A percentile compares a stretch with the other conserved stretches of the same genome.
Conservation (phyloP, 768 basidiomycete species). For the Psilocybe subaeruginosa region DNA sequence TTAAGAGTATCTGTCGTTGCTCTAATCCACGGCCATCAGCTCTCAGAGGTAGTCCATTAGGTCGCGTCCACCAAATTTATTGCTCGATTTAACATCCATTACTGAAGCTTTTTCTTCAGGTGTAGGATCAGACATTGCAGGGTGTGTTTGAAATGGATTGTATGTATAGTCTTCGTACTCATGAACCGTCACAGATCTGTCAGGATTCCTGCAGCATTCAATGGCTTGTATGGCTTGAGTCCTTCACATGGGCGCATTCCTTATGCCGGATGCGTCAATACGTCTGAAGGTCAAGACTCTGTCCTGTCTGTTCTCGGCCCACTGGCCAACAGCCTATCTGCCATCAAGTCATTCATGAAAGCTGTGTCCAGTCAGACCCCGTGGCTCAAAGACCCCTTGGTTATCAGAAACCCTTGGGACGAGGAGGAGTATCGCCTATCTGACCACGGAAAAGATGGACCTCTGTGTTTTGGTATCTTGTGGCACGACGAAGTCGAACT, state of each 20-base stretch:
- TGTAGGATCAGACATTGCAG: slow-evolving; percentile 82
- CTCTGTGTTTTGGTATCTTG: slow-evolving; percentile 60
- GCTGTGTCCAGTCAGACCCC: slow-evolving; percentile 61
- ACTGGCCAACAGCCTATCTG: slow-evolving; percentile 56
- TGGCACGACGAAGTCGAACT: slow-evolving; percentile 65
- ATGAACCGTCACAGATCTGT: slow-evolving; percentile 50
- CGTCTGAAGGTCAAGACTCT: slow-evolving; percentile 72
- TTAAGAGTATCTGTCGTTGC: neutral
- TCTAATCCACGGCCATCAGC: slow-evolving; percentile 25
- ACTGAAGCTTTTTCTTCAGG: slow-evolving; percentile 44
- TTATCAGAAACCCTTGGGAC: slow-evolving; percentile 60
- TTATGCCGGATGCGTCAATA: slow-evolving; percentile 66
- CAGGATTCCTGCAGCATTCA: slow-evolving; percentile 69
- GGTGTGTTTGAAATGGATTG: slow-evolving; percentile 40
- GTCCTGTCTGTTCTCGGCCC: slow-evolving; percentile 78
- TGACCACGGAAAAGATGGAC: slow-evolving; percentile 53
- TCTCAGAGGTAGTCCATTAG: slow-evolving; percentile 47
- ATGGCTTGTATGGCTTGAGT: slow-evolving; percentile 71
- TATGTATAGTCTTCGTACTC: neutral
- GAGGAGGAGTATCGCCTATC: slow-evolving; percentile 57
- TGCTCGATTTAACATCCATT: neutral
- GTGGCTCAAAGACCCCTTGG: slow-evolving; percentile 69
- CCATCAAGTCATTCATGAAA: slow-evolving; percentile 69
- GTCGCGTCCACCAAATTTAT: slow-evolving; percentile 17
- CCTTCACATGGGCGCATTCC: slow-evolving; percentile 75